These are phyloP conservation scores for Wakefieldia striispora DNA, from an alignment of 768 basidiomycete species.

Conservation along the genomic window DNA sequence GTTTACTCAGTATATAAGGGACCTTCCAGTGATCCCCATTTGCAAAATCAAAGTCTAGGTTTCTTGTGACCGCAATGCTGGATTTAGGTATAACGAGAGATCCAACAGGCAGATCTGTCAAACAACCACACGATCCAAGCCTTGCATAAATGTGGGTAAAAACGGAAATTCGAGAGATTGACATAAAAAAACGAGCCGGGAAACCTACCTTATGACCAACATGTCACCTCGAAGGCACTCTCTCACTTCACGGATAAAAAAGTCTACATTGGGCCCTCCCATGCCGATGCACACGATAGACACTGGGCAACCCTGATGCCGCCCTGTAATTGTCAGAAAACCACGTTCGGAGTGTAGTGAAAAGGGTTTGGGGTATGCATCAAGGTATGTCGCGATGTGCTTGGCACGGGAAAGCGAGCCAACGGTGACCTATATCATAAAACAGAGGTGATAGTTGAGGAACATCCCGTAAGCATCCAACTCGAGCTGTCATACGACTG, in stretches of 20 bases:
- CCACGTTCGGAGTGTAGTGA: constrained; percentile 69
- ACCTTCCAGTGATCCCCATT: constrained; percentile 36
- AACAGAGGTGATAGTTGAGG: neutral
- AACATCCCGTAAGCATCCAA: neutral
- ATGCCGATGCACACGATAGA: constrained; percentile 81
- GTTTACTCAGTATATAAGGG: constrained; percentile 69
- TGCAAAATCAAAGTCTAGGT: constrained; percentile 74
- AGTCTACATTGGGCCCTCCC: constrained; percentile 82
- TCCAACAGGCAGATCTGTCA: constrained; percentile 69
- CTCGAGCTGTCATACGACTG: neutral
- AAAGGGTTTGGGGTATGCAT: constrained; percentile 58
- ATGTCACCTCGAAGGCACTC: constrained; percentile 68
- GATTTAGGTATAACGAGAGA: constrained; percentile 70
- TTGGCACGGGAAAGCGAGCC: constrained; percentile 69
- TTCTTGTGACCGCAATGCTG: constrained; percentile 67
- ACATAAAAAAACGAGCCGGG: neutral
- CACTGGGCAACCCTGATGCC: constrained; percentile 59
- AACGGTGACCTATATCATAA: constrained; percentile 58
- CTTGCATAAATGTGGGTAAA: constrained; percentile 35
- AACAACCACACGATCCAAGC: constrained; percentile 78
- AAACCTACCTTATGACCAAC: constrained; percentile 46
- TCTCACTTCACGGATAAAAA: constrained; percentile 78
- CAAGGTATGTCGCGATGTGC: constrained; percentile 57
- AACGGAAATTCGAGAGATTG: neutral
- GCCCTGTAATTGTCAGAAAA: constrained; percentile 70